Base-by-base conservation (phyloP, 2,329 filamentous ascomycete species). In the Arthrobotrys musiformis region DNA sequence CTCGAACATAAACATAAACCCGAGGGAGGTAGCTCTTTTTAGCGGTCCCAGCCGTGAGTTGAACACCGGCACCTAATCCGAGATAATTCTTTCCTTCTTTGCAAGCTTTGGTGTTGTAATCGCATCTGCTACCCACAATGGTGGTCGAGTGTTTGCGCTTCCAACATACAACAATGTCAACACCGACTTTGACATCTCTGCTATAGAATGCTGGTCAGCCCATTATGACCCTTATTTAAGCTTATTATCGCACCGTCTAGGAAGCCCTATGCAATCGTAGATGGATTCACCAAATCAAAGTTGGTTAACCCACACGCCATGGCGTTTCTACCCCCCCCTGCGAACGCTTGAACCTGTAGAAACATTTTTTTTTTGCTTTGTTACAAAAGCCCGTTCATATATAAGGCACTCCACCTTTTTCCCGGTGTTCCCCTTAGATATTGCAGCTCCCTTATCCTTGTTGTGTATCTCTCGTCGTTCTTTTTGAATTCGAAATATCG, bases 121-220 rank as follows among this genome's bases (percentile, higher is more conserved):
- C 30, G 50, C 9, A 19, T 58, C 30, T 6, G 19, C 17, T 26
- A 5, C 15, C 33, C 11, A 26, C 5, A 37, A n/a, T 28, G 6
- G 54, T 15, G 13, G 4, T 3, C 22, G n/a, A 30, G 17, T 52
- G 2, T 17, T 13, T 56, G 30, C 37, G 22, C 50, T 56, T n/a
- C 9, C 11, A 58, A 58, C 19, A 40, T 58, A n/a, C 54, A 58
- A 58, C 54, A 58, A 26, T 9, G 11, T 58, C 54, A 58, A 58
- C 54, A 19, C 54, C 4, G 26, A 58, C 19, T 17, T 24, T 37
- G 9, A 37, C 52, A 56, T 22, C 26, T 35, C n/a, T 28, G 50
- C 2, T 30, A 56, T 56, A 35, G 22, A 37, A 22, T n/a, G 28
- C 30, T 7, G 24, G 17, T 56, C 30, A 19, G 28, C n/a, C 26